Percentiles rank a stretch among this genome's conserved stretches.
These are phyloP conservation scores for Candida albicans DNA, from an alignment of 1,139 yeast genomes.

Conservation along the genomic window DNA sequence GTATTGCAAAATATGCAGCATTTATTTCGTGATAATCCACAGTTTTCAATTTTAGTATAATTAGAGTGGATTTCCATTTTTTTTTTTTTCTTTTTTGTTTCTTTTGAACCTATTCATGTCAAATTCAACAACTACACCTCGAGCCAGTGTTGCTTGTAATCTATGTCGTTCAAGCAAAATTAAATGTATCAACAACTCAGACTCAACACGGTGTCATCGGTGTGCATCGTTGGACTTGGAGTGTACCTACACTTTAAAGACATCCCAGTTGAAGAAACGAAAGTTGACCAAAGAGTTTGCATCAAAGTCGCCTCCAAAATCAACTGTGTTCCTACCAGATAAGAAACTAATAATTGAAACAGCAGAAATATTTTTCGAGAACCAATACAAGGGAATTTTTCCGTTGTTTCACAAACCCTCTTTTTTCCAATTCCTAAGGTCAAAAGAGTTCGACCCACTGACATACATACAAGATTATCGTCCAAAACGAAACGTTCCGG, in stretches of 20 bases:
- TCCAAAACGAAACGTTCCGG: constrained; percentile 18
- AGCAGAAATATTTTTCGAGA: constrained; percentile 30
- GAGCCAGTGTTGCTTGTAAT: constrained; percentile 27
- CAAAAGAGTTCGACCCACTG: constrained; percentile 27
- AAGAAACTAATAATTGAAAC: constrained; percentile 26
- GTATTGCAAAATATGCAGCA: background rate
- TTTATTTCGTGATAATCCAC: constrained; percentile 3
- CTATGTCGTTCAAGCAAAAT: constrained; percentile 24
- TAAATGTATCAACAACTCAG: constrained; percentile 20
- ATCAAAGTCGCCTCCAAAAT: constrained; percentile 1
- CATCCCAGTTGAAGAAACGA: constrained; percentile 21
- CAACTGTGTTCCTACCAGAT: constrained; percentile 23
- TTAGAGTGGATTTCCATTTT: background rate
- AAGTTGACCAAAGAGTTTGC: constrained; percentile 10
- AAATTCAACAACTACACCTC: background rate
- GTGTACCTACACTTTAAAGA: constrained; percentile 24
- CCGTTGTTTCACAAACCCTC: constrained; percentile 35
- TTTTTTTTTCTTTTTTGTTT: background rate
- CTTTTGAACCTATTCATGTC: background rate
- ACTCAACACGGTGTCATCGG: constrained; percentile 20
- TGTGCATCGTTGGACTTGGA: constrained; percentile 20
- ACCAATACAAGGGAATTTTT: constrained; percentile 36
- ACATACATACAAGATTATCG: constrained; percentile 25
- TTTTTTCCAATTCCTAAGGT: constrained; percentile 25
- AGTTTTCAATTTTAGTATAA: background rate